Evolutionary conservation across 257 asterid species (phyloP), one percentile per base, ranked within the genome.

Genomic region (Coffea eugenioides): DNA sequence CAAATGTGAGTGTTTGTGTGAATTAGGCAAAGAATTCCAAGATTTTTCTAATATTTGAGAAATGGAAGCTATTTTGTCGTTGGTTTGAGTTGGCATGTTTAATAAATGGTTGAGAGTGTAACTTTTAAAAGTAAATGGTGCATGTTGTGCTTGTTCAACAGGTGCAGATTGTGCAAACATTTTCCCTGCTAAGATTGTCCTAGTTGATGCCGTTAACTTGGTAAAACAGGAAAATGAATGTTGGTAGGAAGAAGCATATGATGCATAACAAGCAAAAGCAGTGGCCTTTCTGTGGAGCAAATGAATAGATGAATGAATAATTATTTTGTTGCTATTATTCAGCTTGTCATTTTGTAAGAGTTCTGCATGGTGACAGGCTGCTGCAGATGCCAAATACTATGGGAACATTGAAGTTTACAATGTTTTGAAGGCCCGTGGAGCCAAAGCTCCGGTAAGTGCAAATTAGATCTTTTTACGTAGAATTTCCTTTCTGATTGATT

Each of bases 351-450:
- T 3, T 68, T 21, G 21, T 74, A 21, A 74, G 13, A n/a, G 51
- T 43, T 73, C 49, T 71, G 79, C 75, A 54, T 73, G 77, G 62
- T 79, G 82, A 36, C 88, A 95, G 99, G 98, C 98, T 51, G 98
- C 98, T 77, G 97, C 97, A 87, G 99, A 96, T 88, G 98, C 98
- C 16, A 96, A 96, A 83, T 92, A 96, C 87, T 96, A 96, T 80
- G 97, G 98, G 57, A 94, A 96, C 79, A 20, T 77, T 41, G 97
- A 90, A 57, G 92, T 94, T 79, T 96, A 89, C 82, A 91, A 91
- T 84, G 87, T 91, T 31, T 89, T 96, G 89, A 96, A 92, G 88
- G 91, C 98, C 71, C 98, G 97, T 76, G 99, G 99, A 72, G 99
- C 97, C 72, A 91, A 91, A 85, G 84, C 88, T 77, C 97, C 93